Conservation (phyloP, 1,284 basidiomycete species). For the Apiotrichum mycotoxinovorans region DNA sequence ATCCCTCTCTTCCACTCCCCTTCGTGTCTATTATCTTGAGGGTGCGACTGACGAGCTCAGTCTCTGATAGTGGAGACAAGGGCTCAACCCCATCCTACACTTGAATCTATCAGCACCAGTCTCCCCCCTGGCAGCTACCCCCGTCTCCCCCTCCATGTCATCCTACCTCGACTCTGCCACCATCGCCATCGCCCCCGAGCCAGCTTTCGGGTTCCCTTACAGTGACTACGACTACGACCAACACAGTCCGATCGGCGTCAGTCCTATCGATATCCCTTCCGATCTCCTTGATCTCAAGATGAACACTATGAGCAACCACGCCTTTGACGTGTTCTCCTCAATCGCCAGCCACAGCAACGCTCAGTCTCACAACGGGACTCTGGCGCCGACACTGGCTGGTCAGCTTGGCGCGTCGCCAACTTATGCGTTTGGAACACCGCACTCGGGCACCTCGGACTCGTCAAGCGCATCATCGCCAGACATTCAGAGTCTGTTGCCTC, state of each 20-base stretch:
- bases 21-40: not conserved
- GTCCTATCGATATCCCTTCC: too few species aligned
- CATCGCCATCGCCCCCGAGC: not conserved
- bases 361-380: not conserved
- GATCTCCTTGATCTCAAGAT: not conserved
- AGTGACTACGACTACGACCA: not conserved
- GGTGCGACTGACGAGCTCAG: not conserved
- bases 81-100: not conserved
- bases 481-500: not conserved
- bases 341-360: not conserved
- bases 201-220: not conserved
- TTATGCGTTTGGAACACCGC: not conserved
- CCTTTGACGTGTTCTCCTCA: not conserved
- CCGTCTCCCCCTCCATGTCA: not conserved
- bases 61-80: not conserved
- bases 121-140: not conserved
- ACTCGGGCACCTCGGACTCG: conserved; percentile 2
- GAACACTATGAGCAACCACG: not conserved
- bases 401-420: not conserved
- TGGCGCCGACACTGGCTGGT: not conserved
- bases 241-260: not conserved
- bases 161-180: not conserved
- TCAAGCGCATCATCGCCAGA: not conserved
- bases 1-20: not conserved
- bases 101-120: not conserved